Percentiles rank a stretch among this genome's conserved stretches.
Conservation (phyloP, 2,329 filamentous ascomycete genomes). For the Colletotrichum sp. region DNA sequence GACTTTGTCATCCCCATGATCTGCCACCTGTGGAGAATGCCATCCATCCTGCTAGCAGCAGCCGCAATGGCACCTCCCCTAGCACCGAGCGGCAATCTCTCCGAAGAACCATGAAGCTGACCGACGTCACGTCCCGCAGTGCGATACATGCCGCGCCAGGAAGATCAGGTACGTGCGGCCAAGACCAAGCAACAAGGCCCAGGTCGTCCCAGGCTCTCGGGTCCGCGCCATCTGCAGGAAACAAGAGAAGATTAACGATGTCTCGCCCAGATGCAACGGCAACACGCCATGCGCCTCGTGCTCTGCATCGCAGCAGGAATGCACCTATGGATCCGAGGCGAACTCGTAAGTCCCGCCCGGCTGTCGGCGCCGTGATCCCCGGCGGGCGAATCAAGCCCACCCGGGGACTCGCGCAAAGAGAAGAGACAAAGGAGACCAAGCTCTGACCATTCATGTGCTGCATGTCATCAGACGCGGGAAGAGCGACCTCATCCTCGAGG, state of each 20-base stretch:
- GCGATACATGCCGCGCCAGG: conserved; percentile 49
- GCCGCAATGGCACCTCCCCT: not conserved
- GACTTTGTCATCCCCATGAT: not conserved
- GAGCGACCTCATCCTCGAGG: conserved; percentile 56
- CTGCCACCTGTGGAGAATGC: not conserved
- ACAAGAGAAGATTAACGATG: not conserved
- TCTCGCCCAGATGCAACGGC: conserved; percentile 47
- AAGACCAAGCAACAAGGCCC: not conserved
- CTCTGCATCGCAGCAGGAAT: conserved; percentile 38
- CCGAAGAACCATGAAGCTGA: not conserved
- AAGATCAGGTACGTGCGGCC: conserved; percentile 47
- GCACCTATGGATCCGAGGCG: conserved; percentile 46
- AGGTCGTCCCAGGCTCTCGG: conserved; percentile 1
- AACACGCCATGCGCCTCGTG: conserved; percentile 48
- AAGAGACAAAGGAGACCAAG: not conserved
- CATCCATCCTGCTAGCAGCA: not conserved
- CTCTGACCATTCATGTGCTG: conserved; percentile 2
- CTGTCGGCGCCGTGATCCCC: not conserved
- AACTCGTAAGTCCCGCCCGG: conserved; percentile 43
- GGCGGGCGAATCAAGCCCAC: not conserved
- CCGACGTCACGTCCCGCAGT: conserved; percentile 34
- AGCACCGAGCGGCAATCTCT: not conserved
- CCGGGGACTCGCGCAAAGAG: not conserved
- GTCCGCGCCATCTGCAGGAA: not conserved
- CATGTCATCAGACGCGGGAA: conserved; percentile 45